These are phyloP conservation scores for Anthoceros angustus DNA, from an alignment of 225 moss, liverwort and hornwort species.

Conservation along the genomic window DNA sequence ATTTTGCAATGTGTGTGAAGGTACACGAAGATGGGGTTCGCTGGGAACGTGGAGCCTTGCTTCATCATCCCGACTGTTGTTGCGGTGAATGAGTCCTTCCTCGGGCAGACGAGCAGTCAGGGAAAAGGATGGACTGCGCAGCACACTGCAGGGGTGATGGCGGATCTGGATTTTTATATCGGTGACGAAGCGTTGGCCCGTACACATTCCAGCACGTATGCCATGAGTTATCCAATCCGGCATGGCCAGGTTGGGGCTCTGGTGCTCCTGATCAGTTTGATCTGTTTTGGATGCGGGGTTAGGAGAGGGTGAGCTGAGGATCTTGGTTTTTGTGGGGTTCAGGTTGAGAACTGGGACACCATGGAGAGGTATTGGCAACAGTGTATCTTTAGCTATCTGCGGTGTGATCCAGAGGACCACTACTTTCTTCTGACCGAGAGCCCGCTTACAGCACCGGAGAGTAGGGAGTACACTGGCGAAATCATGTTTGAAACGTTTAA, in stretches of 20 bases:
- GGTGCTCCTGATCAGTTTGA: neutral
- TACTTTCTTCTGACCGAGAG: slow-evolving; percentile 81
- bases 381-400: slow-evolving; percentile 80
- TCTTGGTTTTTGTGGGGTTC: slow-evolving; percentile 5
- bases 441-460: slow-evolving; percentile 83
- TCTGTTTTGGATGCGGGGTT: too few species aligned
- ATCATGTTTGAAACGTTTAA: slow-evolving; percentile 96
- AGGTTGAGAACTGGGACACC: slow-evolving; percentile 95
- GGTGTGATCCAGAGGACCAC: slow-evolving; percentile 88
- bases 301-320: neutral
- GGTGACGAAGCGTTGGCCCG: slow-evolving; percentile 76
- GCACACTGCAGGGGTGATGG: slow-evolving; percentile 89
- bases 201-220: slow-evolving; percentile 62
- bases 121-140: slow-evolving; percentile 61
- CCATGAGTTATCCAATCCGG: slow-evolving; percentile 78
- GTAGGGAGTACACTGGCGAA: slow-evolving; percentile 82
- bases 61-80: slow-evolving; percentile 83
- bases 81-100: slow-evolving; percentile 78
- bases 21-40: slow-evolving; percentile 97
- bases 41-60: slow-evolving; percentile 84
- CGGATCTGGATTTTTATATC: slow-evolving; percentile 78
- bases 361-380: slow-evolving; percentile 98
- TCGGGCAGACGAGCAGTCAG: slow-evolving; percentile 49
- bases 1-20: slow-evolving; percentile 13
- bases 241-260: slow-evolving; percentile 62